phyloP scores from a whole-genome alignment of 1,284 basidiomycete species.

The Lignosus rhinocerotis region DNA sequence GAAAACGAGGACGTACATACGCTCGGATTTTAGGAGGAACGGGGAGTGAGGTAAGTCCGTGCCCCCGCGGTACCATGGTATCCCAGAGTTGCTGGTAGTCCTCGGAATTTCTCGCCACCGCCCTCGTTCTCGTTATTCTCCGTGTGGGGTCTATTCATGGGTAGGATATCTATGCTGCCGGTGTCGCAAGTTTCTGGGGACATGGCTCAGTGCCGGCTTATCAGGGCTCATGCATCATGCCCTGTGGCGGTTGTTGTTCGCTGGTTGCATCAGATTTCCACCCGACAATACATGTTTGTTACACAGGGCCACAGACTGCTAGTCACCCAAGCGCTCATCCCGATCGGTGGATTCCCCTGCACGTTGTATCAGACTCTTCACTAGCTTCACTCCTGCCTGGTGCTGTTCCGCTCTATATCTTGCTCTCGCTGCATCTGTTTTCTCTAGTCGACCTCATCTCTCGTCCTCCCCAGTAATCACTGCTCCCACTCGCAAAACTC shows the following conservation, averaged over 20 bases:
- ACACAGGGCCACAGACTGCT: not conserved
- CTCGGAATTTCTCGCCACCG: not conserved
- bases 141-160: not conserved
- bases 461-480: not conserved
- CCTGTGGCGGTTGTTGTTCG: not conserved
- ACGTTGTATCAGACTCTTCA: not conserved
- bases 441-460: not conserved
- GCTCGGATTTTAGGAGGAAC: not conserved
- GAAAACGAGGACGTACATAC: not conserved
- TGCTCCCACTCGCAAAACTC: not conserved
- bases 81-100: not conserved
- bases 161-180: too few species aligned
- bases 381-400: not conserved
- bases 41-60: not conserved
- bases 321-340: not conserved
- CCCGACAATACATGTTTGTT: too few species aligned
- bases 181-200: too few species aligned
- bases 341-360: not conserved
- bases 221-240: not conserved
- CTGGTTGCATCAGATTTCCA: not conserved
- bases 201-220: not conserved
- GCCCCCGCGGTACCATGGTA: too few species aligned
- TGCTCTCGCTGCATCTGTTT: not conserved
- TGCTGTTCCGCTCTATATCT: not conserved
- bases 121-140: not conserved